Evolutionary conservation across 768 basidiomycete species (phyloP).

Genomic region (Tulasnella sp.): DNA sequence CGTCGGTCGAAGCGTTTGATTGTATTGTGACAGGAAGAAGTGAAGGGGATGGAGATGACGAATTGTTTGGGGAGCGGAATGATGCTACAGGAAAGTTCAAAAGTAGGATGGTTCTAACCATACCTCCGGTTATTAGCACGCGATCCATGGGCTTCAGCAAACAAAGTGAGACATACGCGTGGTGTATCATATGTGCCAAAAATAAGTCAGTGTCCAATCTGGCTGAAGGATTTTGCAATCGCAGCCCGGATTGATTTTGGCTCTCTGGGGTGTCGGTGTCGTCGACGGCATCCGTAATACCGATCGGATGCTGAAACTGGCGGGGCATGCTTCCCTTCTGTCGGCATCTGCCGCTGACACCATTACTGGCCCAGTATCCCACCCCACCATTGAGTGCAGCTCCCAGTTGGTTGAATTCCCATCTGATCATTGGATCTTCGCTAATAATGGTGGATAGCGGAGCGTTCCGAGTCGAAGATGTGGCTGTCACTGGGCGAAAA

Average conservation of each 20-base stretch:
- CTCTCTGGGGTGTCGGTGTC: neutral
- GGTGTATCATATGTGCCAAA: constrained; percentile 11
- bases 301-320: constrained; percentile 10
- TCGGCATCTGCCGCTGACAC: neutral
- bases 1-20: no score
- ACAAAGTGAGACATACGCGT: constrained; percentile 1
- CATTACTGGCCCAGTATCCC: neutral
- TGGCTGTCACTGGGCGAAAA: neutral
- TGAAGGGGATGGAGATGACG: neutral
- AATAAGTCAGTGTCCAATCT: constrained; percentile 12
- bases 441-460: neutral
- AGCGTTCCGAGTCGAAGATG: neutral
- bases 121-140: neutral
- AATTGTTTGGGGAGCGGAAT: neutral
- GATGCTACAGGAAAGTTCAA: constrained; percentile 2
- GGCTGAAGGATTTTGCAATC: no score
- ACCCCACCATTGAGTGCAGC: neutral
- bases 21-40: neutral
- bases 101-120: constrained; percentile 5
- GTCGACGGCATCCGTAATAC: neutral
- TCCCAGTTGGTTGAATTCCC: neutral
- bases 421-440: neutral
- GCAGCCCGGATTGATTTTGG: neutral
- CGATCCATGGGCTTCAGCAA: neutral
- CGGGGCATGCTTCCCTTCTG: neutral